These are phyloP conservation scores for Cryphonectria naterciae DNA, from an alignment of 2,329 filamentous ascomycete genomes.

Conservation along the genomic window DNA sequence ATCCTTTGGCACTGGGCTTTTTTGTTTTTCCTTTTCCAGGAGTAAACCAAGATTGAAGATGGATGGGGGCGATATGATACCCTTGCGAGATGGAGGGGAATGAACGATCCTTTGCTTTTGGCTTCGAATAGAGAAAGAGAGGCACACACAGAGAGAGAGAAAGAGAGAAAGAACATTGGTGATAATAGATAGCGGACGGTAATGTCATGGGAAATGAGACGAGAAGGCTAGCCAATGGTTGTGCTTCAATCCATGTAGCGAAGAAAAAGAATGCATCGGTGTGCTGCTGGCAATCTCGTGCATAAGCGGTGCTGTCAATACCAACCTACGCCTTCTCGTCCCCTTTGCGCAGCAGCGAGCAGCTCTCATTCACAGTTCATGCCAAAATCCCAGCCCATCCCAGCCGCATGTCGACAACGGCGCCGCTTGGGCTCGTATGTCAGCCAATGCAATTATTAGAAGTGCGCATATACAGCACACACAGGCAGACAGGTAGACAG, in stretches of 20 bases:
- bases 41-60: slow-evolving; percentile 7
- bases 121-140: background rate
- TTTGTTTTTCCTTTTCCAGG: background rate
- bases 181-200: background rate
- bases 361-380: background rate
- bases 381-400: background rate
- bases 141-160: too few species aligned
- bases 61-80: slow-evolving; percentile 8
- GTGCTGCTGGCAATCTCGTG: background rate
- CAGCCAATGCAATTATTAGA: too few species aligned
- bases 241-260: background rate
- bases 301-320: background rate
- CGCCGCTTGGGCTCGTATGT: too few species aligned
- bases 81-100: background rate
- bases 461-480: background rate
- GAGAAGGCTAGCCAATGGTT: background rate
- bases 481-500: background rate
- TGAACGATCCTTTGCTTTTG: background rate
- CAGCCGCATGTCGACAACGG: too few species aligned
- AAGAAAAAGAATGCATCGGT: background rate
- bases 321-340: background rate
- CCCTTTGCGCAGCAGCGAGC: background rate
- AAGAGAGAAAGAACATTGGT: too few species aligned
- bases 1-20: slow-evolving; percentile 10
- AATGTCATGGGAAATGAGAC: background rate